phyloP scores from a whole-genome alignment of 2,329 filamentous ascomycete species.

The Fusarium setosum region DNA sequence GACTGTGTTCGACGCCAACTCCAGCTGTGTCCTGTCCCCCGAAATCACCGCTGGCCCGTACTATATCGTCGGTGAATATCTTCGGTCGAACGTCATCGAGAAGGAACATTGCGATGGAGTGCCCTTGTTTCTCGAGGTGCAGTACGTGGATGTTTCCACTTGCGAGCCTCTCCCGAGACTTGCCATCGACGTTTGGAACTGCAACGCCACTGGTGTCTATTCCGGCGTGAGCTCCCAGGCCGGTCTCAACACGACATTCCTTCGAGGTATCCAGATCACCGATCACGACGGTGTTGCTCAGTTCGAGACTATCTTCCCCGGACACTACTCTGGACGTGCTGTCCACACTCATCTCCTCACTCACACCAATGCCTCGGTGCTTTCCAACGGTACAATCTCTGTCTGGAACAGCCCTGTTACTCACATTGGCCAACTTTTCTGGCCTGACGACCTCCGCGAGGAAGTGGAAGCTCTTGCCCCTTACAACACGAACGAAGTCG shows the following conservation, averaged over 20 bases:
- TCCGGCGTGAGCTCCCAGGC: conserved; percentile 50
- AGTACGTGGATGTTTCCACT: conserved; percentile 56
- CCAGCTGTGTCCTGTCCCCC: conserved; percentile 18
- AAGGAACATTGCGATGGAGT: conserved; percentile 50
- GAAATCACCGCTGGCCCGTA: conserved; percentile 16
- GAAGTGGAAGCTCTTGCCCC: conserved; percentile 59
- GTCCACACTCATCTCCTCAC: conserved; percentile 54
- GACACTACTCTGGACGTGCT: conserved; percentile 55
- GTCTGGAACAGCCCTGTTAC: conserved; percentile 49
- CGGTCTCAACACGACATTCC: conserved; percentile 50
- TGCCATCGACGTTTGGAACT: conserved; percentile 58
- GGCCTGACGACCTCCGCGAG: conserved; percentile 65
- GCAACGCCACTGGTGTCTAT: conserved; percentile 59
- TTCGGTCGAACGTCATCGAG: conserved; percentile 55
- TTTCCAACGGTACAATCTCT: conserved; percentile 57
- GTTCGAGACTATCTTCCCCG: conserved; percentile 57
- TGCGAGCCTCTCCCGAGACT: conserved; percentile 53
- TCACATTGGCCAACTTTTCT: conserved; percentile 73
- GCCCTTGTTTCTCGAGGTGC: conserved; percentile 54
- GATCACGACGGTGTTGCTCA: conserved; percentile 53
- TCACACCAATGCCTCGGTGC: conserved; percentile 50
- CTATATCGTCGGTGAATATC: conserved; percentile 50
- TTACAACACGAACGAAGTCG: conserved; percentile 56
- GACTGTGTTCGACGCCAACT: conserved; percentile 16
- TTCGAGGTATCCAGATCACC: conserved; percentile 54